Conservation (phyloP, 1,139 yeast species). For the Debaryomyces robertsiae region DNA sequence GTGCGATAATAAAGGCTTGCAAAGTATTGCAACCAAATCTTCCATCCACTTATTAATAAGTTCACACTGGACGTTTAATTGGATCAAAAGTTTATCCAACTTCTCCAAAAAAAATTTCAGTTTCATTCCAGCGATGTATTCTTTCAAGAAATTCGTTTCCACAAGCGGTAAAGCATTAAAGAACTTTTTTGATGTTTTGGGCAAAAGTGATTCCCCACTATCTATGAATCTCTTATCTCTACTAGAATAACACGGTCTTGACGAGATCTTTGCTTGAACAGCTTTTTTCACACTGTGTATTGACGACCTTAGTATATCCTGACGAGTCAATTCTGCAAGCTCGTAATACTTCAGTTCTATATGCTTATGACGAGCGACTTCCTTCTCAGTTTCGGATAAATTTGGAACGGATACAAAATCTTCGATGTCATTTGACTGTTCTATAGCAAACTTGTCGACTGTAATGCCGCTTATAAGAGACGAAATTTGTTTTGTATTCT, state of each 20-base stretch:
- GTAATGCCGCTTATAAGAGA: conserved; percentile 25
- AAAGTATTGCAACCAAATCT: conserved; percentile 47
- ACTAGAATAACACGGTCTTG: conserved; percentile 24
- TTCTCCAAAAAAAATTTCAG: conserved; percentile 24
- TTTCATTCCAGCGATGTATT: conserved; percentile 25
- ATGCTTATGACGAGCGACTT: conserved; percentile 14
- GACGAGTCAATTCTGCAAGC: conserved; percentile 64
- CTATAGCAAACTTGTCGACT: conserved; percentile 15
- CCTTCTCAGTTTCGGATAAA: conserved; percentile 9
- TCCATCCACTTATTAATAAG: conserved; percentile 58
- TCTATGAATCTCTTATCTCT: conserved; percentile 23
- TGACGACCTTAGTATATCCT: conserved; percentile 51
- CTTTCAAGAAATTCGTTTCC: conserved; percentile 19
- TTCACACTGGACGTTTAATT: conserved; percentile 59
- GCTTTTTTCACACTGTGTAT: conserved; percentile 34
- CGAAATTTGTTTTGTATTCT: conserved; percentile 28
- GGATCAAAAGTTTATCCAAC: conserved; percentile 27
- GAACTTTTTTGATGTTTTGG: conserved; percentile 40
- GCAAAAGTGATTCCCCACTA: conserved; percentile 33
- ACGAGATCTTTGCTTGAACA: conserved; percentile 27
- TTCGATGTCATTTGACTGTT: conserved; percentile 14
- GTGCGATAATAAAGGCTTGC: conserved; percentile 46
- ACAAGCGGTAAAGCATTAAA: conserved; percentile 36
- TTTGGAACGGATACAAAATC: conserved; percentile 12
- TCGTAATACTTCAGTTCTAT: conserved; percentile 51